These are phyloP conservation scores for Ophiostoma quercus DNA, from an alignment of 2,329 filamentous ascomycete genomes.

Conservation along the genomic window DNA sequence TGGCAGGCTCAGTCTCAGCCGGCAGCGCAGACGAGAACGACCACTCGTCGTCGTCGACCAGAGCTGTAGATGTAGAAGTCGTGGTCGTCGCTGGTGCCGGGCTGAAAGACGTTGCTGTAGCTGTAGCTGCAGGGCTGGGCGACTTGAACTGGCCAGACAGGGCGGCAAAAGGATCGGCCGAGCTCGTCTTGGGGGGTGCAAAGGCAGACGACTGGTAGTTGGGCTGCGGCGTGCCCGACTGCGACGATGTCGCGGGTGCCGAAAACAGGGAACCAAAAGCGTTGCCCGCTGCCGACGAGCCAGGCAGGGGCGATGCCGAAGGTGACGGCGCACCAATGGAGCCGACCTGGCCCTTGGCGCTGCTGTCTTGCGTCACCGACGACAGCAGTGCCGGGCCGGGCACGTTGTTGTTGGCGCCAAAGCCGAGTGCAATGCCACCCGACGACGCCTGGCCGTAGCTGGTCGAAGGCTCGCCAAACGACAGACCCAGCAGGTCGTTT, in stretches of 20 bases:
- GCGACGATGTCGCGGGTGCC: constrained; percentile 40
- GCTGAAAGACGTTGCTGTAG: not conserved
- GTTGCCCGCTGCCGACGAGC: constrained; percentile 32
- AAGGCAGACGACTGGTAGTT: constrained; percentile 45
- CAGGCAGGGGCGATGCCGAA: constrained; percentile 4
- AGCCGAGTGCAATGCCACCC: constrained; percentile 78
- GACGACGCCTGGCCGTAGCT: constrained; percentile 58
- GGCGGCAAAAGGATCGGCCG: constrained; percentile 50
- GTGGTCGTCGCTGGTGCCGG: not conserved
- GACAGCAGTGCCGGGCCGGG: constrained; percentile 61
- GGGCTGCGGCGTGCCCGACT: constrained; percentile 51
- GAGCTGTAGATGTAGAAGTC: constrained; percentile 21
- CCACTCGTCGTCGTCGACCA: constrained; percentile 80
- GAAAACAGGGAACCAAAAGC: constrained; percentile 49
- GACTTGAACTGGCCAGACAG: constrained; percentile 41
- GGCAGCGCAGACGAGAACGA: constrained; percentile 85
- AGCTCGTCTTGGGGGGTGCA: constrained; percentile 39
- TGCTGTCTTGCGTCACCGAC: constrained; percentile 57
- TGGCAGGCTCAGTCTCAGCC: constrained; percentile 40
- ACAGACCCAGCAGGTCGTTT: constrained; percentile 85
- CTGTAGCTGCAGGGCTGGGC: constrained; percentile 32
- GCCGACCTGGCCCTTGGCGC: constrained; percentile 40
- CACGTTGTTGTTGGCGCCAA: constrained; percentile 62
- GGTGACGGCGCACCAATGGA: constrained; percentile 31
- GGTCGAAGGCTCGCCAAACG: constrained; percentile 59